Evolutionary conservation across 306 rosid species (phyloP).

Genomic region (Rosa multiflora): DNA sequence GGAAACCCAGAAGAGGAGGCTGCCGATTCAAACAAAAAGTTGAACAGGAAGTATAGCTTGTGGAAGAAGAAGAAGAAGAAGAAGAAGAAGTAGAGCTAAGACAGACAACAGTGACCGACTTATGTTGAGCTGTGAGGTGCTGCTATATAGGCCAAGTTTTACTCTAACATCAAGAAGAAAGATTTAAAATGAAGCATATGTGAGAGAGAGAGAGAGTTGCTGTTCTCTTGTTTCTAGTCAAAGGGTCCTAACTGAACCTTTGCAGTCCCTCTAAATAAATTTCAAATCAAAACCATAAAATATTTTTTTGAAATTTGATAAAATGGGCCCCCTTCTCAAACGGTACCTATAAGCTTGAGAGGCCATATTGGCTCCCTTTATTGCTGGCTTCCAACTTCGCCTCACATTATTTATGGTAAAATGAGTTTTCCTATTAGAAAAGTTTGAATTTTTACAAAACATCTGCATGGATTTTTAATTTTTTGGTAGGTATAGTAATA

Average conservation of each 20-base stretch:
- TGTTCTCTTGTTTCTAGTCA: constrained; percentile 35
- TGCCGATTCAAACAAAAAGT: constrained; percentile 3
- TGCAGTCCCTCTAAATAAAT: constrained; percentile 53
- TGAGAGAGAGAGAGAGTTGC: constrained; percentile 26
- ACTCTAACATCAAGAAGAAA: constrained; percentile 42
- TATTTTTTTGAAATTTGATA: constrained; percentile 44
- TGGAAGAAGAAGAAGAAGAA: constrained; percentile 19
- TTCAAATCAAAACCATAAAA: constrained; percentile 50
- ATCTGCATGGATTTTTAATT: background rate
- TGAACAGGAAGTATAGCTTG: constrained; percentile 5
- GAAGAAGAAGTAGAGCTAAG: constrained; percentile 16
- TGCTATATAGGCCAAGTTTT: constrained; percentile 17
- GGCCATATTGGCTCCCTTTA: background rate
- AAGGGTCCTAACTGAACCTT: constrained; percentile 36
- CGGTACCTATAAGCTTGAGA: constrained; percentile 35
- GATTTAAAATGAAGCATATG: constrained; percentile 12
- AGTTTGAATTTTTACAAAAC: background rate
- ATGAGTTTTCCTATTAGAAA: background rate
- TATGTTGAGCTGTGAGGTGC: constrained; percentile 27
- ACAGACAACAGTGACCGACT: constrained; percentile 14
- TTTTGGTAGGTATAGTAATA: background rate
- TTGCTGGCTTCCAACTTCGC: constrained; percentile 44
- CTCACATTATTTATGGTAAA: background rate
- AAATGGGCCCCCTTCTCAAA: constrained; percentile 59
- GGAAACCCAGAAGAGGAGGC: constrained; percentile 12